Conservation (phyloP, 2,329 filamentous ascomycete genomes). For the Macrophomina tecta region DNA sequence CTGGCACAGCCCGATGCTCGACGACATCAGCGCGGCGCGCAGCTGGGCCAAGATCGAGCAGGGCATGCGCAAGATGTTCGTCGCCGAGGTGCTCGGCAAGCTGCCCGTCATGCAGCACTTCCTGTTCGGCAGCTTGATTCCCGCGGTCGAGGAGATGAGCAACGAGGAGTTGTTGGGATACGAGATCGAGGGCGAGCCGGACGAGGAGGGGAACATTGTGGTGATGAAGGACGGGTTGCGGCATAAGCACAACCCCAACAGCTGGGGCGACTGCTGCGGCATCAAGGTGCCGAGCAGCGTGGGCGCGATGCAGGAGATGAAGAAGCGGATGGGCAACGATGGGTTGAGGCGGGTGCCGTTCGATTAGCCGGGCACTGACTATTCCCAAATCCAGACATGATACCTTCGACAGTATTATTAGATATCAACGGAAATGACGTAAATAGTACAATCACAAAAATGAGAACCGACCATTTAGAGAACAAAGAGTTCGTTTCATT, state of each 20-base stretch:
- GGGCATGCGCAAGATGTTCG: slow-evolving; percentile 97
- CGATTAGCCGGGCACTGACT: slow-evolving; percentile 58
- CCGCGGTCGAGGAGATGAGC: slow-evolving; percentile 82
- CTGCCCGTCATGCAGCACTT: slow-evolving; percentile 99
- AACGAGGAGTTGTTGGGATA: slow-evolving; percentile 57
- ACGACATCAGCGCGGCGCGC: slow-evolving; percentile 91
- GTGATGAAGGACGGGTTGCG: slow-evolving; percentile 70
- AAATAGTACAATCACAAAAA: background rate
- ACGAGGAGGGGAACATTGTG: slow-evolving; percentile 63
- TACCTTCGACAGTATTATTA: background rate
- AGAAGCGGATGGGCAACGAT: slow-evolving; percentile 71
- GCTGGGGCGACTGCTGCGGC: slow-evolving; percentile 96
- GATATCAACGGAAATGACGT: background rate
- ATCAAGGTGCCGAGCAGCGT: slow-evolving; percentile 96
- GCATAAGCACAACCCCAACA: slow-evolving; percentile 70
- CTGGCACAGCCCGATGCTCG: slow-evolving; percentile 98
- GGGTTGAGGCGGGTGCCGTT: slow-evolving; percentile 78
- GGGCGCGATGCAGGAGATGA: slow-evolving; percentile 86
- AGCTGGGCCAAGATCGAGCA: slow-evolving; percentile 91
- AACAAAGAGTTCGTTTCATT: background rate
- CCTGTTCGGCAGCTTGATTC: slow-evolving; percentile 84
- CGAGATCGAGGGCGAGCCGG: slow-evolving; percentile 52
- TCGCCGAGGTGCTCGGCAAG: slow-evolving; percentile 89
- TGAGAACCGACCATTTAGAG: background rate
- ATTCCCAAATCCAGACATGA: background rate